These are phyloP conservation scores for Scutellaria baicalensis DNA, from an alignment of 257 asterid species.

Conservation along the genomic window DNA sequence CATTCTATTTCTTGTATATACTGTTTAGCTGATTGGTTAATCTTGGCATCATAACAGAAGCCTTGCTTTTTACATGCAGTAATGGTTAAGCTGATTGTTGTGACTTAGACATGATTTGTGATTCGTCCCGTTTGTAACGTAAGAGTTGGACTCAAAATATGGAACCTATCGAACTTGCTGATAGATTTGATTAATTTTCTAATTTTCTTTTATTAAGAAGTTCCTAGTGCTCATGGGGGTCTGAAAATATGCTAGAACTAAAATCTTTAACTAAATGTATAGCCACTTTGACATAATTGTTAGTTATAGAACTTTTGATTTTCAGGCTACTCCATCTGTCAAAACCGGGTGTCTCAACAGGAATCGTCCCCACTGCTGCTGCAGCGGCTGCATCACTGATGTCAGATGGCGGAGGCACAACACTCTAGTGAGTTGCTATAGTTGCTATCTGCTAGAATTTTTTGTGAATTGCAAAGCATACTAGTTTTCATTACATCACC, in stretches of 20 bases:
- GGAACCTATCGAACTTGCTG: not conserved
- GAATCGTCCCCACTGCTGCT: conserved; percentile 93
- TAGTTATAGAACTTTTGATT: not conserved
- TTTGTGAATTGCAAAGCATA: not conserved
- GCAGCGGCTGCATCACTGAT: conserved; percentile 94
- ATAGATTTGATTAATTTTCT: not conserved
- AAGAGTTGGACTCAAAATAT: not conserved
- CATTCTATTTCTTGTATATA: not conserved
- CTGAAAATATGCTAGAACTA: not conserved
- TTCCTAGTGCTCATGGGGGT: not conserved
- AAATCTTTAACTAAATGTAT: not conserved
- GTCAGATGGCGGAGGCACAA: conserved; percentile 91
- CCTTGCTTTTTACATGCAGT: no score
- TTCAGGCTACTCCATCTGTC: conserved; percentile 92
- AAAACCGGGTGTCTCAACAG: conserved; percentile 74
- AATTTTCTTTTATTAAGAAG: not conserved
- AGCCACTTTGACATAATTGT: not conserved
- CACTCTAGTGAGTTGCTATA: conserved; percentile 24
- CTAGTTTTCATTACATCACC: not conserved
- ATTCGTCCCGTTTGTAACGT: no score
- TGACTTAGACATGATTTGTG: no score
- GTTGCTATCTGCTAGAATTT: conserved; percentile 4
- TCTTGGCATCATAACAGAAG: no score
- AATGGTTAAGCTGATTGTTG: no score
- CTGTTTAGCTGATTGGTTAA: no score